Evolutionary conservation across 106 monocot genomes (phyloP), one percentile per base, ranked within the genome.

Genomic region (Allium fistulosum): DNA sequence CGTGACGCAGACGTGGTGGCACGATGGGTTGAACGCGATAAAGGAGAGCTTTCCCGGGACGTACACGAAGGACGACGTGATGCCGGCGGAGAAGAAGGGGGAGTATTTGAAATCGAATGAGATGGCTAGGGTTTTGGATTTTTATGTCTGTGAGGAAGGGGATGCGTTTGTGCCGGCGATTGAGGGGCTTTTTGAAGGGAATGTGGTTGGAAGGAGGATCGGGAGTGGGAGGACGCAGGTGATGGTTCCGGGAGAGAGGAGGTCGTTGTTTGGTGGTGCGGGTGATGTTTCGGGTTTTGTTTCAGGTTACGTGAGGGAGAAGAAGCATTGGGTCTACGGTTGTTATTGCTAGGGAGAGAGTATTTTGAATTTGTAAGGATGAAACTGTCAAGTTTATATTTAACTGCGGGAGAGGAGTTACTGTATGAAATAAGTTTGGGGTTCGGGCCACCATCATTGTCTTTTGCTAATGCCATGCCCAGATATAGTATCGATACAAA

Each of bases 21-120:
- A 88, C 59, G 88, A 96, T 58, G 81, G 81, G 67, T 78, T 91
- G 11, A 82, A 84, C 60, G 7, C 61, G 60, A 57, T 96, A 56
- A 91, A 86, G 73, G 77, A 86, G 46, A 62, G 47, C 8, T 96
- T 91, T 66, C 95, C 88, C 14, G 86, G 80, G 66, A 88, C 91
- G 66, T 96, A 86, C 27, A 96, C 91, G 26, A 91, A 96, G 88
- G 92, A 92, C 59, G 92, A 92, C 28, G 65, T 92, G 72, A 71
- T 92, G 48, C 87, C 84, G 17, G 50, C 82, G n/a, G 88, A 85
- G 51, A 78, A 88, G 78, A 88, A 88, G 57, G 65, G 68, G 6
- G 47, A 74, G 12, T 79, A 75, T 55, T 67, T 92, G 17, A 50
- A 49, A 14, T 12, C 11, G 11, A 48, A 14, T 7, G 85, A 88